Evolutionary conservation across 2,329 filamentous ascomycete genomes (phyloP).

Genomic region (Colletotrichum tropicicola): DNA sequence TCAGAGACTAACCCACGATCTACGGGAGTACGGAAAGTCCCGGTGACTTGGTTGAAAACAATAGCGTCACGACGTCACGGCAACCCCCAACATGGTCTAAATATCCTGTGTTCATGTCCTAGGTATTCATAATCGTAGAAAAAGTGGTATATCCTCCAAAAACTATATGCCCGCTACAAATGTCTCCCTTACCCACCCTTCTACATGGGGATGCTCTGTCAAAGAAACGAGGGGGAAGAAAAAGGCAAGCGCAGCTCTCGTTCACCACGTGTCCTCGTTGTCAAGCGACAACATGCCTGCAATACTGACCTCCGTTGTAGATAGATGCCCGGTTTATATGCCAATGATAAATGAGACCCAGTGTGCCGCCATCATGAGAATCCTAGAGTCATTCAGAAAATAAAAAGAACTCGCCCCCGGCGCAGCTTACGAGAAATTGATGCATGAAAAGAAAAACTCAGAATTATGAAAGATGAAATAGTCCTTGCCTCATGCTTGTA

Average conservation of each 20-base stretch:
- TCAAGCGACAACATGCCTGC: background rate
- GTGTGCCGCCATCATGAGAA: conserved; percentile 1
- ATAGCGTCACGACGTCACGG: background rate
- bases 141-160: conserved; percentile 32
- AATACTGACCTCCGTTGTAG: background rate
- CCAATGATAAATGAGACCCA: background rate
- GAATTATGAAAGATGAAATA: background rate
- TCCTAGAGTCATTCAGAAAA: conserved; percentile 1
- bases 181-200: conserved; percentile 4
- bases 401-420: background rate
- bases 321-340: conserved; percentile 10
- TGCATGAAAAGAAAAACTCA: background rate
- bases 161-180: conserved; percentile 6
- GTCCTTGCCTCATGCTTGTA: background rate
- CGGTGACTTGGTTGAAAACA: background rate
- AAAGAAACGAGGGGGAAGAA: background rate
- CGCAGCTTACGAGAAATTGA: background rate
- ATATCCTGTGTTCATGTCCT: conserved; percentile 12
- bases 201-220: background rate
- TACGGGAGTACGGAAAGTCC: too few relatives aligned
- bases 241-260: background rate
- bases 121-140: conserved; percentile 27
- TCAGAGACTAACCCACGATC: too few relatives aligned
- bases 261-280: background rate
- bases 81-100: background rate